phyloP scores from a whole-genome alignment of 106 monocot species.

The Agapanthus africanus region DNA sequence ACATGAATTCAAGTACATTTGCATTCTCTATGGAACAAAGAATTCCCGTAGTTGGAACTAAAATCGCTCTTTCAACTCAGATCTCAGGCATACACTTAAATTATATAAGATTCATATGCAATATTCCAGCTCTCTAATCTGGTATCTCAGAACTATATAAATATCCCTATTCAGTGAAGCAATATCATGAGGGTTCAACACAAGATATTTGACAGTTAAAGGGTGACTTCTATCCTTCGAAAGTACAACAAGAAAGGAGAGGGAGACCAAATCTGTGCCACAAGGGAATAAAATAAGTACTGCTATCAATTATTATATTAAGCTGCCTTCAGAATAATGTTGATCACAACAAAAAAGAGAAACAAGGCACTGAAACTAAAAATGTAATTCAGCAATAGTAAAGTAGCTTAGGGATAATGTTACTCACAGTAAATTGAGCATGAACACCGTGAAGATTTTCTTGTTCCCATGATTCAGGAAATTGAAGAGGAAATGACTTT shows the following conservation, averaged over 20 bases:
- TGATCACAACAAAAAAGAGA: not conserved
- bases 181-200: not conserved
- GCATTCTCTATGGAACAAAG: not conserved
- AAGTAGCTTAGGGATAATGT: not conserved
- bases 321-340: too few species aligned
- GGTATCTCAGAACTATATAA: not conserved
- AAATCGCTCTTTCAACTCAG: not conserved
- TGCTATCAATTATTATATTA: not conserved
- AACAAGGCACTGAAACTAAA: not conserved
- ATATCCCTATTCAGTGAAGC: not conserved
- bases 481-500: conserved; percentile 65
- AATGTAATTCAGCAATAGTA: not conserved
- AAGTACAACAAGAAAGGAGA: not conserved
- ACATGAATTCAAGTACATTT: not conserved
- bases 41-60: not conserved
- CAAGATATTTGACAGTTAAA: too few species aligned
- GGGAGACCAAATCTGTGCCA: not conserved
- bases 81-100: not conserved
- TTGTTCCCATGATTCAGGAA: conserved; percentile 91
- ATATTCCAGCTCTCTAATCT: not conserved
- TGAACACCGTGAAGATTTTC: conserved; percentile 73
- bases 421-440: conserved; percentile 89
- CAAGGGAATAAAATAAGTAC: not conserved
- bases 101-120: not conserved
- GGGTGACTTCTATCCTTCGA: too few species aligned